Base-by-base conservation (phyloP, 768 basidiomycete genomes). In the Galerina sulciceps region DNA sequence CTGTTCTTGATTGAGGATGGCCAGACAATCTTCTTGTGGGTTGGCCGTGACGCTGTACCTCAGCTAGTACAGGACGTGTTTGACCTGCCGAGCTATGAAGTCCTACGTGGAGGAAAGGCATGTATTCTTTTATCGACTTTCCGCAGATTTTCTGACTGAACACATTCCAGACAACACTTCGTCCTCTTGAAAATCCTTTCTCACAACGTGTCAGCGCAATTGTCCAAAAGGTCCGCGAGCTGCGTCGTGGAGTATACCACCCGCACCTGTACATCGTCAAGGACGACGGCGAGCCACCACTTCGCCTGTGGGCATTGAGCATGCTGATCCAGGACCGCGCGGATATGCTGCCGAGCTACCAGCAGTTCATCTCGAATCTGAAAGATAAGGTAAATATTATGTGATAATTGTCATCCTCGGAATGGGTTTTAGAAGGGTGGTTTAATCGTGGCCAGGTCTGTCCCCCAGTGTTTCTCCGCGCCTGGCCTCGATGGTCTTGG, bases 21-120 rank as follows among this genome's bases (percentile, higher is more conserved):
- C 1, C 97, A 99, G 74, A 96, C 92, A 18, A 93, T 99, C 69
- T 99, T 99, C 87, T 81, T 99, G 47, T 99, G 94, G 90, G 86
- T 99, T 49, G 97, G 97, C n/a, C 87, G 95, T 31, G 96, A 99
- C 71, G 94, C 97, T 8, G 94, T 99, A n/a, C 93, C 96, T 10
- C 91, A 96, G 69, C 85, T 99, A 46, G 78, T 99, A 59, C 81
- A 89, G 81, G 97, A 99, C 68, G 96, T 98, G 15, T 99, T 99
- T 75, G 87, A 93, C 68, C 80, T 98, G 36, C 89, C 91, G 0
- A 88, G 75, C 63, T 98, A 98, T 69, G 92, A 93, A 41, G 89
- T 89, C 14, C 78, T 99, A 52, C 90, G 91, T 51, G 94, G 94
- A 47, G 97, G 97, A 65, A 99, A 99, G 88, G 94, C 91, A 66